Evolutionary conservation across 768 basidiomycete genomes (phyloP), one percentile per base, ranked within the genome.

Genomic region (Astraeus odoratus): DNA sequence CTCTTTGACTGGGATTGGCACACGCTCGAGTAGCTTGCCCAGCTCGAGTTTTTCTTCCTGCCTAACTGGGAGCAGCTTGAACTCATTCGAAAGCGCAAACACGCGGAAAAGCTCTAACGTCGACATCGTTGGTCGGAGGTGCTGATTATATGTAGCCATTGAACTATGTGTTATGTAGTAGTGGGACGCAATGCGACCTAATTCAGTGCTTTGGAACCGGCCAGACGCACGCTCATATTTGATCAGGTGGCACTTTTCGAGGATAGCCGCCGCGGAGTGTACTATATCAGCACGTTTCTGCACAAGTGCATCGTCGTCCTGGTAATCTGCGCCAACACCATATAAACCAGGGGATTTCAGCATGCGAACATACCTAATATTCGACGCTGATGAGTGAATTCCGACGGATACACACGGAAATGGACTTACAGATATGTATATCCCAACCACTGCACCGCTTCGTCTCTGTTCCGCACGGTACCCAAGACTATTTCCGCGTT

Each of bases 401-500:
- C 29, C 8, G 19, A 27, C 25, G 8, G 3, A 15, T 37, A 26
- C 24, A 36, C 43, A 34, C 38, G 12, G 16, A 52, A 44, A 40
- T 22, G n/a, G 13, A 74, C 86, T 56, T 58, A 91, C 86, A 93
- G 61, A 63, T 94, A 97, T 0, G 92, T 94, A 57, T 94, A 96
- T 0, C 93, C 93, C 9, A 96, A 67, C 95, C 94, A 98, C 58
- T 96, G 90, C 1, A 97, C 94, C 5, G 92, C 96, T 58, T 98
- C 95, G 57, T 98, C 93, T 18, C 94, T 74, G 66, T 96, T 98
- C 53, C 96, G 73, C 44, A 98, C 83, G 0, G 88, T 94, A 5
- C 96, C 96, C 15, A 96, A 72, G 1, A 98, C 95, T 34, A 98
- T 86, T 70, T 98, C 96, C 12, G 95, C 96, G 62, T 98, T 98